Evolutionary conservation across 495 filamentous ascomycete genomes (phyloP), one percentile per base, ranked within the genome.

Genomic region (Lepraria neglecta): DNA sequence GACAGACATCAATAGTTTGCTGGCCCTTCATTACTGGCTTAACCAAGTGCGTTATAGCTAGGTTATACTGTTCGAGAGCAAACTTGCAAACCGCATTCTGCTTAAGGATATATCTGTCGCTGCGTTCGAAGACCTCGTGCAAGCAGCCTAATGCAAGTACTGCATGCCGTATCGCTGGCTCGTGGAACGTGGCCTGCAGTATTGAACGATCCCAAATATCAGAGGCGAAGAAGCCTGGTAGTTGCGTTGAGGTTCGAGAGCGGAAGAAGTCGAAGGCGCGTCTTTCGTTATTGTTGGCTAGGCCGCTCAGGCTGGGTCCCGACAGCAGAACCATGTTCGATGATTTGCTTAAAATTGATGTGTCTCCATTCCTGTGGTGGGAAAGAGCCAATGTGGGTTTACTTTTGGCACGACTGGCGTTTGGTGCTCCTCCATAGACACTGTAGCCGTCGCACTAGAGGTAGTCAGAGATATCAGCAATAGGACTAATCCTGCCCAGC

Each of bases 101-200:
- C 28, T 60, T 64, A 3, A 59, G 33, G 14, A 64, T 38, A 27
- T 30, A 61, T 10, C 17, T 48, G 47, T 64, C 64, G 11, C 48
- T 56, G 3, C 78, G 77, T 70, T 80, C 76, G 48, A 86, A 71
- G 3, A 80, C 82, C 65, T 85, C 82, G 61, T 87, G 86, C 28
- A 86, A 71, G 2, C 84, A 81, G 52, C 82, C 82, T 30, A 89
- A 71, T 44, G 84, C 85, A 15, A 87, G 76, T 1, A 87, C 78
- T 9, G 86, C 84, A 69, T 89, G 84, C 27, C 82, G 77, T 47
- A 89, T 82, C 5, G 81, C 76, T 4, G 85, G 75, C 67, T 87
- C 82, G 17, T 77, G 77, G 52, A 82, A 78, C 45, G 81, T 83
- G 62, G 82, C 82, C 67, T 84, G 82, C 28, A 61, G 43, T 38